A percentile compares a stretch with the other conserved stretches of the same genome.
Conservation (phyloP, 805 yeast genomes). For the Candida loeiensis region DNA sequence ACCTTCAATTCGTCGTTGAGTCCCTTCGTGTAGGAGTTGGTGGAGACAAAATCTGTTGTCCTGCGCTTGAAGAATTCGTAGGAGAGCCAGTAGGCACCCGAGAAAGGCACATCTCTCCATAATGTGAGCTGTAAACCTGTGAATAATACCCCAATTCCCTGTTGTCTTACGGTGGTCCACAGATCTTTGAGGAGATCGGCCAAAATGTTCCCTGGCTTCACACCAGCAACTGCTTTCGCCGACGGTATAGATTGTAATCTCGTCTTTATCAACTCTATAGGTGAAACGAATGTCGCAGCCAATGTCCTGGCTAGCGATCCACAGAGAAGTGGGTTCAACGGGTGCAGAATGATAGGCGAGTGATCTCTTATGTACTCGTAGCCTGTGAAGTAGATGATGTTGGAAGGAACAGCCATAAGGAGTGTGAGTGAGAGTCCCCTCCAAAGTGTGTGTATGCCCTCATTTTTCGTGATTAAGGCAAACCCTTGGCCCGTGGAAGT, state of each 20-base stretch:
- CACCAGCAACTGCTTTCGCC: constrained; percentile 1
- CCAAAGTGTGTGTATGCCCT: constrained; percentile 80
- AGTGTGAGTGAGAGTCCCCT: constrained; percentile 82
- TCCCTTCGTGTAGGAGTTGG: neutral
- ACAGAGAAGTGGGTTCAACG: constrained; percentile 76
- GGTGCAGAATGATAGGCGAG: constrained; percentile 43
- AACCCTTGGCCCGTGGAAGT: constrained; percentile 77
- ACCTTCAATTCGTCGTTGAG: constrained; percentile 37
- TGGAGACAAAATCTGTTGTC: constrained; percentile 14
- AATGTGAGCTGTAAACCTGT: constrained; percentile 83
- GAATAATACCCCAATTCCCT: constrained; percentile 68
- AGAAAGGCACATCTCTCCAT: constrained; percentile 97
- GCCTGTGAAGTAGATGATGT: constrained; percentile 90
- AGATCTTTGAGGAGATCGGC: constrained; percentile 53
- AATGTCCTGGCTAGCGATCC: constrained; percentile 80
- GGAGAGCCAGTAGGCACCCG: constrained; percentile 90
- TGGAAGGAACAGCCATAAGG: constrained; percentile 88
- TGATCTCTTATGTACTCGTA: constrained; percentile 80
- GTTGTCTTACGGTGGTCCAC: constrained; percentile 42
- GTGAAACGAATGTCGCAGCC: constrained; percentile 83
- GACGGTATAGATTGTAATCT: constrained; percentile 85
- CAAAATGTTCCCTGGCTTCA: constrained; percentile 22
- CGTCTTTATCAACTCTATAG: constrained; percentile 83
- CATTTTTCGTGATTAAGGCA: constrained; percentile 57
- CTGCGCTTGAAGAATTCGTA: constrained; percentile 53